Evolutionary conservation across 768 basidiomycete species (phyloP).

Genomic region (Mycena indigotica): DNA sequence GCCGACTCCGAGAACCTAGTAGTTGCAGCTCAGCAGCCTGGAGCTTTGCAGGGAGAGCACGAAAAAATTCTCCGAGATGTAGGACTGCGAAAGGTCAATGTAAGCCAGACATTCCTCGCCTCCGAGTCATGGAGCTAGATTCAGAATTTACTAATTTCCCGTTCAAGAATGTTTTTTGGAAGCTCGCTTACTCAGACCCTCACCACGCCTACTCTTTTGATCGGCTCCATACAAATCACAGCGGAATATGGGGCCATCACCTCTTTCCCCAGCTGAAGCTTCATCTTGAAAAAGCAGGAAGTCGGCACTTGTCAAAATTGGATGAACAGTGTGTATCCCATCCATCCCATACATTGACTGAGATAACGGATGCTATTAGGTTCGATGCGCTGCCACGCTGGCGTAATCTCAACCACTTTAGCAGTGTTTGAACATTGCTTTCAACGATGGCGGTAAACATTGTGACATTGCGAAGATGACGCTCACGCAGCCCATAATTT

Average conservation of each 20-base stretch:
- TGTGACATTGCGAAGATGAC: no score
- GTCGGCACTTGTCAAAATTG: conserved; percentile 14
- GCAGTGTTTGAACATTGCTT: conserved; percentile 27
- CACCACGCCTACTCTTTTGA: conserved; percentile 40
- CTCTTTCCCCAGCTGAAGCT: conserved; percentile 29
- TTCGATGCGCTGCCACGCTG: conserved; percentile 33
- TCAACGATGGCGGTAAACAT: conserved; percentile 38
- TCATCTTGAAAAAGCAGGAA: conserved; percentile 22
- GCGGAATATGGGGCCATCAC: conserved; percentile 38
- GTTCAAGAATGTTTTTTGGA: conserved; percentile 45
- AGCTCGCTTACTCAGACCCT: conserved; percentile 35
- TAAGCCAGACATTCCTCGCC: conserved; percentile 15
- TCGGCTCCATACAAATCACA: conserved; percentile 36
- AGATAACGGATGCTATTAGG: conserved; percentile 22
- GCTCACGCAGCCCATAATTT: no score
- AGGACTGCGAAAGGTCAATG: conserved; percentile 27
- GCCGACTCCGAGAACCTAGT: conserved; percentile 19
- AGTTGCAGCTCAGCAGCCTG: conserved; percentile 14
- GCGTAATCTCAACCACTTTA: conserved; percentile 38
- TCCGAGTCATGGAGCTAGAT: neutral
- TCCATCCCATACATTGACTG: conserved; percentile 5
- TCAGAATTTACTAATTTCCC: conserved; percentile 6
- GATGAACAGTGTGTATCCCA: conserved; percentile 30
- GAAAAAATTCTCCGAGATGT: conserved; percentile 27
- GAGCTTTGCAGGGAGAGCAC: conserved; percentile 5